These are phyloP conservation scores for Thelonectria rubi DNA, from an alignment of 2,329 filamentous ascomycete species.

Conservation along the genomic window DNA sequence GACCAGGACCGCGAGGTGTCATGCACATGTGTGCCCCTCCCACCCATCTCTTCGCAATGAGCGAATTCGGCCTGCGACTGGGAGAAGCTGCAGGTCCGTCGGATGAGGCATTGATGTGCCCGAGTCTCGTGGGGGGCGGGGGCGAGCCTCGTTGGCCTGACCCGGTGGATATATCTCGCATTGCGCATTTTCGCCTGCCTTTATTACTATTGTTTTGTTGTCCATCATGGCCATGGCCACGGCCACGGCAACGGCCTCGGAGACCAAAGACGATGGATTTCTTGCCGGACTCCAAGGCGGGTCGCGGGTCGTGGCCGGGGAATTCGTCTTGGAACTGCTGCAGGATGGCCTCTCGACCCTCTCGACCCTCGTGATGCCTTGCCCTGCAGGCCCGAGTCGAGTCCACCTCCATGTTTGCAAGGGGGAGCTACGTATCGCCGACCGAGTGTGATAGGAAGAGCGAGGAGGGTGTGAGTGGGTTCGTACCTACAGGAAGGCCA, in stretches of 20 bases:
- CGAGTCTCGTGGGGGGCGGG: constrained; percentile 9
- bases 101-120: constrained; percentile 31
- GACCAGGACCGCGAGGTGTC: constrained; percentile 18
- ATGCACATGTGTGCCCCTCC: constrained; percentile 15
- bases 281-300: constrained; percentile 3
- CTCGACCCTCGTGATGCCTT: constrained; percentile 24
- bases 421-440: not conserved
- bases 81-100: constrained; percentile 39
- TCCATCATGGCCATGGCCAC: constrained; percentile 6
- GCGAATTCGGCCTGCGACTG: constrained; percentile 27
- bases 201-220: constrained; percentile 10
- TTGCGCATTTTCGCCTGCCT: constrained; percentile 8
- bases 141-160: too few relatives aligned
- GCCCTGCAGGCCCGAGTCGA: constrained; percentile 7
- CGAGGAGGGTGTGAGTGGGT: constrained; percentile 19
- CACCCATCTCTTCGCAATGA: constrained; percentile 13
- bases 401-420: constrained; percentile 8
- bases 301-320: constrained; percentile 14
- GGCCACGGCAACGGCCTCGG: constrained; percentile 20
- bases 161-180: constrained; percentile 11
- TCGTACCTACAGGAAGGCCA: constrained; percentile 19
- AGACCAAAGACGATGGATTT: not conserved
- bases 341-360: not conserved
- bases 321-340: constrained; percentile 27
- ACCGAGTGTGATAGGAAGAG: constrained; percentile 14